A percentile compares a stretch with the other conserved stretches of the same genome.
Conservation (phyloP, 2,329 filamentous ascomycete species). For the Talaromyces sp. region DNA sequence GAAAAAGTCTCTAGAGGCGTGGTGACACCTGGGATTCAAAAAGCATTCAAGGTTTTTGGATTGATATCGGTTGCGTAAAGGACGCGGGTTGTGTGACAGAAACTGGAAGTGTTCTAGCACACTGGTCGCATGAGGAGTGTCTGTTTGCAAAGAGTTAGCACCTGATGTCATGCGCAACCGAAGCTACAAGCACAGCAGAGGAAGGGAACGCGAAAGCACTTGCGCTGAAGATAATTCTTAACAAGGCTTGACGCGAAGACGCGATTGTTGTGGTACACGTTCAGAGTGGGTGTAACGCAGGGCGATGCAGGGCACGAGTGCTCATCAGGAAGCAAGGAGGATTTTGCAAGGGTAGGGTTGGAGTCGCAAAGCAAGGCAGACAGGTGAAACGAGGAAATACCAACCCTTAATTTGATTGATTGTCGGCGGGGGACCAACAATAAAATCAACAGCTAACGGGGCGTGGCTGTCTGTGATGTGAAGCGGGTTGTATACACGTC, state of each 20-base stretch:
- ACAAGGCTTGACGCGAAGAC: not conserved
- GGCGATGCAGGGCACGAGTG: not conserved
- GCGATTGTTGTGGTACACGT: not conserved
- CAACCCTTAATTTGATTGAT: constrained; percentile 5
- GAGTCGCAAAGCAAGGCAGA: constrained; percentile 4
- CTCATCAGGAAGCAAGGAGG: not conserved
- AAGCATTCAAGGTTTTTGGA: constrained; percentile 21
- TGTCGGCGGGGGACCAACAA: not conserved
- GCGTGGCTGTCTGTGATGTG: not conserved
- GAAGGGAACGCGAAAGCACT: not conserved
- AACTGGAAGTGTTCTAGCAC: not conserved
- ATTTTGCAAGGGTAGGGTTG: not conserved
- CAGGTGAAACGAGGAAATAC: not conserved
- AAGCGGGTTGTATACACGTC: not conserved
- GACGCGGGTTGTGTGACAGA: not conserved
- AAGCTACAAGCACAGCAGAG: not conserved
- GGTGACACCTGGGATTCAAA: constrained; percentile 26
- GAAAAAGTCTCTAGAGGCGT: constrained; percentile 34
- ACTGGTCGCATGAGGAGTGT: not conserved
- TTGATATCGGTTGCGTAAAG: not conserved
- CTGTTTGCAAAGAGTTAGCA: not conserved
- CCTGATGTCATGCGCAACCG: not conserved
- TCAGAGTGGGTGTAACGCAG: not conserved
- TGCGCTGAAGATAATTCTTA: not conserved
- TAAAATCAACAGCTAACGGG: not conserved